Conservation (phyloP, 2,329 filamentous ascomycete genomes). For the Paradendryphiella salina region DNA sequence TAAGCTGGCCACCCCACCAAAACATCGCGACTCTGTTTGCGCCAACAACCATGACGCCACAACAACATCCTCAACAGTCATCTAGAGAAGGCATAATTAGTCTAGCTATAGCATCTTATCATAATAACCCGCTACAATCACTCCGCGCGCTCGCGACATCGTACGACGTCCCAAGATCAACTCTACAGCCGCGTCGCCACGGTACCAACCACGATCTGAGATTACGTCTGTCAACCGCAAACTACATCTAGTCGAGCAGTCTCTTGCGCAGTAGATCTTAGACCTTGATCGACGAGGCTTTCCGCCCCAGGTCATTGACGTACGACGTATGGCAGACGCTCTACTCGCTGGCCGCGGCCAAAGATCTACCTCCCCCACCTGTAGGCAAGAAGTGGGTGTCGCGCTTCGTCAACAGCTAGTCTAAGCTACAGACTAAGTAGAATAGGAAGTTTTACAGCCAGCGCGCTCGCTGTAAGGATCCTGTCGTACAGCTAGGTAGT, state of each 20-base stretch:
- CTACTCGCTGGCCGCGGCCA: no score
- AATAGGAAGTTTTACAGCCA: no score
- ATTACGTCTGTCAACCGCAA: constrained; percentile 4
- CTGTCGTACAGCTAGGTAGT: no score
- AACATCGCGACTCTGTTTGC: background rate
- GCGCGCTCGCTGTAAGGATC: no score
- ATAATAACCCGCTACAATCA: background rate
- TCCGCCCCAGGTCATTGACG: background rate
- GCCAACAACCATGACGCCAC: background rate
- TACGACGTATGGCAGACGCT: constrained; percentile 7
- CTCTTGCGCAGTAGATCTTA: no score
- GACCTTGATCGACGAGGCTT: no score
- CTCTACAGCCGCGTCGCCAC: background rate
- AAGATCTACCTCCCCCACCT: no score
- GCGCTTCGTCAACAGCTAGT: no score
- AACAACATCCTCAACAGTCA: background rate
- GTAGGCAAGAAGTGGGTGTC: no score
- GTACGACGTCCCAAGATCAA: background rate
- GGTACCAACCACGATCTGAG: background rate
- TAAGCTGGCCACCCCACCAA: background rate
- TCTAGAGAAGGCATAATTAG: background rate
- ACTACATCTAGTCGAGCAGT: background rate
- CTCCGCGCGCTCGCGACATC: background rate
- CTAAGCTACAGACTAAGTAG: no score
- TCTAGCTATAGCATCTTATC: background rate